A percentile compares a stretch with the other conserved stretches of the same genome.
These are phyloP conservation scores for Gossypium australe DNA, from an alignment of 345 rosid genomes.

Conservation along the genomic window DNA sequence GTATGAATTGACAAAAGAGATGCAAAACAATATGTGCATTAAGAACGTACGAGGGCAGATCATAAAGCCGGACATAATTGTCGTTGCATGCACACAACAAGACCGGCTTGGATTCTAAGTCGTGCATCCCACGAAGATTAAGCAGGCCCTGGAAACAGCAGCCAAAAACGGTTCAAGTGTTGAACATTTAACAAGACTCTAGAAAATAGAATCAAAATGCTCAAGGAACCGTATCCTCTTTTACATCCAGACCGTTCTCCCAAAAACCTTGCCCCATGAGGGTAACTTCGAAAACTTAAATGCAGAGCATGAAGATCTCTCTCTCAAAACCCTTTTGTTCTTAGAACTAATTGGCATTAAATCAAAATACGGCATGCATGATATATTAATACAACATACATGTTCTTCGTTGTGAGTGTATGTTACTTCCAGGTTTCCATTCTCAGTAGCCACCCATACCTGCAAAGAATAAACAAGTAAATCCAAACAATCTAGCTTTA, in stretches of 20 bases:
- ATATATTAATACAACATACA: slow-evolving; percentile 37
- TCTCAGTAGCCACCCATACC: slow-evolving; percentile 90
- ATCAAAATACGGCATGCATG: slow-evolving; percentile 4
- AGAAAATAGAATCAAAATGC: background rate
- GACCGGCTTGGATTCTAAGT: slow-evolving; percentile 74
- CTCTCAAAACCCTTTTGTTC: no score
- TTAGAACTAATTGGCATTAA: background rate
- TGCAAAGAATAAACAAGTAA: slow-evolving; percentile 22
- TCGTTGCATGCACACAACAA: slow-evolving; percentile 76
- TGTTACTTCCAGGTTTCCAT: slow-evolving; percentile 87
- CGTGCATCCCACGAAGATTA: slow-evolving; percentile 74
- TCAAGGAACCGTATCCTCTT: background rate
- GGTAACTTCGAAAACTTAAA: no score
- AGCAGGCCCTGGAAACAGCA: slow-evolving; percentile 54
- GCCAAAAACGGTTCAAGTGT: background rate
- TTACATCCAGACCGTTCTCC: no score
- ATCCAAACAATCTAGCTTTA: background rate
- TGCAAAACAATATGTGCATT: background rate
- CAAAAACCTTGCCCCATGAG: no score
- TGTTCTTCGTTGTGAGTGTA: slow-evolving; percentile 87
- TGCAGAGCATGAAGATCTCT: no score
- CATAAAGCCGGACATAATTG: slow-evolving; percentile 55
- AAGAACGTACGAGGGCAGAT: slow-evolving; percentile 84
- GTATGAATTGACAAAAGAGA: background rate
- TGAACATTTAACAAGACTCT: background rate